phyloP scores from a whole-genome alignment of 1,284 basidiomycete species.

The Ustilago loliicola region DNA sequence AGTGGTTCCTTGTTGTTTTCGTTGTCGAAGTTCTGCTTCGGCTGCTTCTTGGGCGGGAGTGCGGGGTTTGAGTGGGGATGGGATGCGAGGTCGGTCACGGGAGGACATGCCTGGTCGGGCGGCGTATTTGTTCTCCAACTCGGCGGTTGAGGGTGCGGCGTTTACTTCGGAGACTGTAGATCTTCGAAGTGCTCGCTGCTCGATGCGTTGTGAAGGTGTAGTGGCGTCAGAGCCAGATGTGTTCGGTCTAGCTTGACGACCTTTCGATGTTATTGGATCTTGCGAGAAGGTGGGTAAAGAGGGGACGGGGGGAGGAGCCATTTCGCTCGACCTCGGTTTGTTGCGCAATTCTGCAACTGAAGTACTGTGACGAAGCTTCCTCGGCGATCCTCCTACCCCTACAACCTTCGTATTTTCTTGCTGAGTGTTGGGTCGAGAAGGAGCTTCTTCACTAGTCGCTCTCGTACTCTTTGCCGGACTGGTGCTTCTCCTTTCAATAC shows the following conservation, averaged over 20 bases:
- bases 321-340: conserved; percentile 13
- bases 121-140: background rate
- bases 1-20: conserved; percentile 5
- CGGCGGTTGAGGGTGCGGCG: background rate
- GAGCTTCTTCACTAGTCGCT: conserved; percentile 45
- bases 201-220: conserved; percentile 1
- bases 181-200: conserved; percentile 17
- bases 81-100: conserved; percentile 43
- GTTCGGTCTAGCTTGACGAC: background rate
- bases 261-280: background rate
- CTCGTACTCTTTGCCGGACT: conserved; percentile 18
- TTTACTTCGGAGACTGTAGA: conserved; percentile 32
- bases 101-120: conserved; percentile 44
- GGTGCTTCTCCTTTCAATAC: background rate
- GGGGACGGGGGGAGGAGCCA: conserved; percentile 20
- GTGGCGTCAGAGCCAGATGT: background rate
- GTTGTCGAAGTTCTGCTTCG: conserved; percentile 11
- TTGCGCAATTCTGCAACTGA: conserved; percentile 35
- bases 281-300: conserved; percentile 8
- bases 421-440: conserved; percentile 7
- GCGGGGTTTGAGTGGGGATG: conserved; percentile 43
- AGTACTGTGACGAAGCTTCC: conserved; percentile 31
- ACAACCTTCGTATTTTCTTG: too few relatives aligned
- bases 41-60: conserved; percentile 23
- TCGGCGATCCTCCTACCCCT: conserved; percentile 6